Evolutionary conservation across 148 eudicot genomes (phyloP).

Genomic region (Diospyros lotus): DNA sequence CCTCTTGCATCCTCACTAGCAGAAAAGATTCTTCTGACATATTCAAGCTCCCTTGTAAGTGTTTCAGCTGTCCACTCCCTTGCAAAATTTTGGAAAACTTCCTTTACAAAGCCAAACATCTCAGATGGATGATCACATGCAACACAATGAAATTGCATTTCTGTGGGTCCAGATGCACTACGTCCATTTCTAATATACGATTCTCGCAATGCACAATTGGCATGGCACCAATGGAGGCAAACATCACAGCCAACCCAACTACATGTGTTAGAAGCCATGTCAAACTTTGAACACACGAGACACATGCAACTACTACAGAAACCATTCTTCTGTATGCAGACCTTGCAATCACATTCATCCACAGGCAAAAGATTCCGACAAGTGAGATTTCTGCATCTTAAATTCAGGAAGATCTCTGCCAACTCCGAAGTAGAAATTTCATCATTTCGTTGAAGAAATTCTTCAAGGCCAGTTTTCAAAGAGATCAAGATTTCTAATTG

Average conservation of each 20-base stretch:
- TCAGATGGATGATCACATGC: slow-evolving; percentile 96
- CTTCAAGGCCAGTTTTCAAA: slow-evolving; percentile 61
- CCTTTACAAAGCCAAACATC: slow-evolving; percentile 97
- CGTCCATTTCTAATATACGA: slow-evolving; percentile 74
- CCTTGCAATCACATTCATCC: slow-evolving; percentile 94
- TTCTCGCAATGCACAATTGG: slow-evolving; percentile 80
- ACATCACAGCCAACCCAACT: slow-evolving; percentile 99
- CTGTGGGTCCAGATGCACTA: slow-evolving; percentile 55
- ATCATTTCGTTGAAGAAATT: slow-evolving; percentile 46
- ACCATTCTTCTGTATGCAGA: slow-evolving; percentile 68
- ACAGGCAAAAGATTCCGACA: slow-evolving; percentile 78
- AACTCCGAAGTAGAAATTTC: slow-evolving; percentile 53
- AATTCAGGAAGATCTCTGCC: slow-evolving; percentile 70
- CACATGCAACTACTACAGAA: slow-evolving; percentile 95
- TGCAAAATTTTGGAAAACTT: slow-evolving; percentile 81
- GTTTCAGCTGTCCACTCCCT: slow-evolving; percentile 69
- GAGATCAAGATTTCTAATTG: slow-evolving; percentile 75
- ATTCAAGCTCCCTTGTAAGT: slow-evolving; percentile 78
- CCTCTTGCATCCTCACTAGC: slow-evolving; percentile 79
- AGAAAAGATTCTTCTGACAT: slow-evolving; percentile 69
- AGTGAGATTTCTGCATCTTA: slow-evolving; percentile 74
- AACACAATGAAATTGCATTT: slow-evolving; percentile 95
- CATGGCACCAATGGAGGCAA: slow-evolving; percentile 97
- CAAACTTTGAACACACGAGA: slow-evolving; percentile 88
- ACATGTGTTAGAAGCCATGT: slow-evolving; percentile 90